Evolutionary conservation across 2,329 filamentous ascomycete species (phyloP).

Genomic region (Cadophora malorum): DNA sequence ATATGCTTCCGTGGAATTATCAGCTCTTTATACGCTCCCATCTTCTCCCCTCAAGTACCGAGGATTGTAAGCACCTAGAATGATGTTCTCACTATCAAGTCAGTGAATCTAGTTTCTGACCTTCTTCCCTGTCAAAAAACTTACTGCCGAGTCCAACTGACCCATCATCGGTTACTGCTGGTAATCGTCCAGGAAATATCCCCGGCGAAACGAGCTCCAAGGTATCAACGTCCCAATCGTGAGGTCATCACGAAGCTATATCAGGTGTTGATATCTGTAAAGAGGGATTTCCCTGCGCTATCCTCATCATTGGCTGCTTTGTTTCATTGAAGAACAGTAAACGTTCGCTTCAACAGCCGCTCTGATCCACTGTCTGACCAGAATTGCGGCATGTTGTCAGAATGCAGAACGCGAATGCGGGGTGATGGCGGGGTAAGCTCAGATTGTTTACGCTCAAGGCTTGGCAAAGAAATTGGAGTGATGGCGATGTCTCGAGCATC

Average conservation of each 20-base stretch:
- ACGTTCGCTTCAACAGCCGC: not conserved
- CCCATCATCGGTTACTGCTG: not conserved
- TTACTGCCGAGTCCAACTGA: not conserved
- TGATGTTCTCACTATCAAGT: too few relatives aligned
- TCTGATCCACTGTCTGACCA: conserved; percentile 10
- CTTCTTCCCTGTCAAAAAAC: not conserved
- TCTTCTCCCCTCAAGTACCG: not conserved
- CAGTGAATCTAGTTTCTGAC: not conserved
- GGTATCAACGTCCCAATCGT: not conserved
- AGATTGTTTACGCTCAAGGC: too few relatives aligned
- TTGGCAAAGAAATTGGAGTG: too few relatives aligned
- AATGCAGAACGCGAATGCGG: conserved; percentile 3
- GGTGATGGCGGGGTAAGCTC: not conserved
- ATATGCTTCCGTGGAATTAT: not conserved
- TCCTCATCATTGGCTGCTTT: not conserved
- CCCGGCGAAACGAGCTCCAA: not conserved
- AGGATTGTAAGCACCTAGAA: too few relatives aligned
- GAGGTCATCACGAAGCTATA: too few relatives aligned
- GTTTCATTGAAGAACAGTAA: not conserved
- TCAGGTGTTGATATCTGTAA: not conserved
- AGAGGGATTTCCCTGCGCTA: not conserved
- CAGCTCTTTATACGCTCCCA: not conserved
- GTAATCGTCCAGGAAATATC: not conserved
- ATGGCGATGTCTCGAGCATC: too few relatives aligned
- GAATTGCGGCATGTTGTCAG: too few relatives aligned